These are phyloP conservation scores for Chrysanthemum seticuspe DNA, from an alignment of 129 eudicot species.

Conservation along the genomic window DNA sequence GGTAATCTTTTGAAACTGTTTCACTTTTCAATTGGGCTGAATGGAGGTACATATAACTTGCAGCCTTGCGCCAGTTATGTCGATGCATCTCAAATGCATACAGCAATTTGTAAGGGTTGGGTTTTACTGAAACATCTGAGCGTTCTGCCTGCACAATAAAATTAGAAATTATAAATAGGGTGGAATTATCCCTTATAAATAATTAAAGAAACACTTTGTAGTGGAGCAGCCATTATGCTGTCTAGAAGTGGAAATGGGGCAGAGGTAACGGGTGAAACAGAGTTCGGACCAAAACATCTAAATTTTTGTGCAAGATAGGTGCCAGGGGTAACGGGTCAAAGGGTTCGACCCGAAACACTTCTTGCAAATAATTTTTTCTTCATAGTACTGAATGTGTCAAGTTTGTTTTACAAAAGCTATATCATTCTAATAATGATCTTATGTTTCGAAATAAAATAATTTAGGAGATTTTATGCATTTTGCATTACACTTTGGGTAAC, in stretches of 20 bases:
- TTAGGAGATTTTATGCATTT: neutral
- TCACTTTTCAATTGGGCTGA: conserved; percentile 64
- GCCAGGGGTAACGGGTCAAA: neutral
- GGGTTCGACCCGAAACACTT: neutral
- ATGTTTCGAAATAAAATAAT: neutral
- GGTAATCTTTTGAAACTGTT: conserved; percentile 59
- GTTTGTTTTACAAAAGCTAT: neutral
- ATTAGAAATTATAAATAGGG: neutral
- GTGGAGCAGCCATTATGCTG: neutral
- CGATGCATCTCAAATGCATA: conserved; percentile 91
- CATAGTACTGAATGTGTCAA: neutral
- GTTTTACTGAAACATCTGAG: conserved; percentile 78
- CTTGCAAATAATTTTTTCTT: neutral
- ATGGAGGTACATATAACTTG: conserved; percentile 74
- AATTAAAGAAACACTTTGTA: neutral
- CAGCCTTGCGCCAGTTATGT: conserved; percentile 95
- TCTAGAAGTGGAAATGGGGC: neutral
- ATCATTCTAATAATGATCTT: neutral
- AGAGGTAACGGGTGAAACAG: neutral
- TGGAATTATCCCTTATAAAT: neutral
- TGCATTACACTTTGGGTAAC: too few relatives aligned
- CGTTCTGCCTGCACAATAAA: conserved; percentile 69
- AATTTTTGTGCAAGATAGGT: too few relatives aligned
- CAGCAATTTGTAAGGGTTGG: conserved; percentile 77
- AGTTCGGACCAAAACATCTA: neutral